These are phyloP conservation scores for Komagataella kurtzmanii DNA, from an alignment of 805 yeast genomes.

Conservation along the genomic window DNA sequence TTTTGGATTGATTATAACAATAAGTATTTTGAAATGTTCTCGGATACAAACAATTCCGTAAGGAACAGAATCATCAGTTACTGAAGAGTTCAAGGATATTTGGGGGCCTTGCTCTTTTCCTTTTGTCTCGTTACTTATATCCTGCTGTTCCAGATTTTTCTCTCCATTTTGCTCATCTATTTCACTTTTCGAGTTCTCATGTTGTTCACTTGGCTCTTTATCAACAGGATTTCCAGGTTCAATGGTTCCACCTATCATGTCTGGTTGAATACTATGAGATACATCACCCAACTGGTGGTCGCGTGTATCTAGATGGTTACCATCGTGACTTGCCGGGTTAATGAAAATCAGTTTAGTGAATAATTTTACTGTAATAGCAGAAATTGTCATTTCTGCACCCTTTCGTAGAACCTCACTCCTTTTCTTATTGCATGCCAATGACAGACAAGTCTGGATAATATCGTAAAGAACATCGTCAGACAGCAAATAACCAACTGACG, in stretches of 20 bases:
- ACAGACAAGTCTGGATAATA: slow-evolving; percentile 80
- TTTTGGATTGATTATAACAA: slow-evolving; percentile 71
- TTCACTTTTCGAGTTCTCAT: slow-evolving; percentile 1
- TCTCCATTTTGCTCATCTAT: slow-evolving; percentile 3
- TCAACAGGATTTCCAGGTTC: slow-evolving; percentile 1
- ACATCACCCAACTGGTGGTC: slow-evolving; percentile 12
- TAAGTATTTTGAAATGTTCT: slow-evolving; percentile 62
- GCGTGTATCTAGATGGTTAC: slow-evolving; percentile 14
- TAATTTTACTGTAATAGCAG: slow-evolving; percentile 52
- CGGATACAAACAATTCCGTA: slow-evolving; percentile 67
- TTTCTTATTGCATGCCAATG: slow-evolving; percentile 84
- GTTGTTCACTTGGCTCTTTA: slow-evolving; percentile 1
- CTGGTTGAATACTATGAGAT: slow-evolving; percentile 32
- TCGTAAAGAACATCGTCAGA: slow-evolving; percentile 79
- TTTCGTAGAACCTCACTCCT: slow-evolving; percentile 81
- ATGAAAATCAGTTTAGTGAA: slow-evolving; percentile 47
- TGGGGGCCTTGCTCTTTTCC: slow-evolving; percentile 4
- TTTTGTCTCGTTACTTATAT: not conserved
- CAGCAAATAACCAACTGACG: slow-evolving; percentile 51
- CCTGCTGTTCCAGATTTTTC: slow-evolving; percentile 1
- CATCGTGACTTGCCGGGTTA: slow-evolving; percentile 19
- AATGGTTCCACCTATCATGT: slow-evolving; percentile 37
- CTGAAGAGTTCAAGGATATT: slow-evolving; percentile 6
- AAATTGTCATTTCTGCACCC: slow-evolving; percentile 77
- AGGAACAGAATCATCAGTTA: slow-evolving; percentile 19